Conservation (phyloP, 495 filamentous ascomycete genomes). For the Clavariopsis aquatica region DNA sequence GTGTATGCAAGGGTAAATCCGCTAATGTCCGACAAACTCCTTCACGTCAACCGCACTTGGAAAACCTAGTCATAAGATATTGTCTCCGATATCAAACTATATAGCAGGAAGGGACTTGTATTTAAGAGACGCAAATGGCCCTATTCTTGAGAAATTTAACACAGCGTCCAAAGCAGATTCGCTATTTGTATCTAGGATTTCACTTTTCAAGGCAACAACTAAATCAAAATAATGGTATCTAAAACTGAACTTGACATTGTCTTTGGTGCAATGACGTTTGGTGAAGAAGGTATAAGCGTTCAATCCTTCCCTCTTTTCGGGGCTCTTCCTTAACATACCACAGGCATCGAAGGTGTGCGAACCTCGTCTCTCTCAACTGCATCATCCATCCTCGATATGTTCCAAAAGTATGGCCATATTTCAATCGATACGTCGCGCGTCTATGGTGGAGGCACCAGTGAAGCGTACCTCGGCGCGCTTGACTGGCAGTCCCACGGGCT, state of each 20-base stretch:
- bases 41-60: too few relatives aligned
- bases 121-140: neutral
- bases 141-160: too few relatives aligned
- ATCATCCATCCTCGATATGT: constrained; percentile 51
- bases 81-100: too few relatives aligned
- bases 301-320: too few relatives aligned
- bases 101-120: too few relatives aligned
- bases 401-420: constrained; percentile 52
- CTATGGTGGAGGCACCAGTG: constrained; percentile 75
- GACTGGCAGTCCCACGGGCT: constrained; percentile 79
- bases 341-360: constrained; percentile 31
- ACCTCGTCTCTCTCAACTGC: constrained; percentile 43
- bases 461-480: constrained; percentile 74
- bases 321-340: too few relatives aligned
- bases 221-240: neutral
- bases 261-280: constrained; percentile 19
- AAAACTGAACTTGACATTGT: constrained; percentile 2
- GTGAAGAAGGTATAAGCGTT: neutral
- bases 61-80: too few relatives aligned
- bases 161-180: too few relatives aligned
- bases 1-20: too few relatives aligned
- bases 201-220: neutral
- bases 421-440: constrained; percentile 41
- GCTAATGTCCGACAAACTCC: too few relatives aligned
- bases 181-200: too few relatives aligned